Evolutionary conservation across 73 alveolate genomes (phyloP).

Genomic region (Tetrahymena borealis): DNA sequence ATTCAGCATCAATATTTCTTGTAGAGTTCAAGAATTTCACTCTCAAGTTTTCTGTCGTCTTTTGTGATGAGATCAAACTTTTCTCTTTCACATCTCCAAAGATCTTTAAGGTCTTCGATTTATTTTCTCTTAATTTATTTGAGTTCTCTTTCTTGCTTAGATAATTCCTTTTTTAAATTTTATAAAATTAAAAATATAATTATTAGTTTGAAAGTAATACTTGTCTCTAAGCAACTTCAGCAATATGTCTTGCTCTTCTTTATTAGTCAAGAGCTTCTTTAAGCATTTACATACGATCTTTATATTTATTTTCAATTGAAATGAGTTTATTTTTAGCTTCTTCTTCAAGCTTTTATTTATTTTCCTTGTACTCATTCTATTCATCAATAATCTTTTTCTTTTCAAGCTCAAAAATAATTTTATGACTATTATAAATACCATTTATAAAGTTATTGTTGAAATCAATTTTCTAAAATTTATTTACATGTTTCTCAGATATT

Average conservation of each 20-base stretch:
- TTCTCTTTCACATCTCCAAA: slow-evolving; percentile 36
- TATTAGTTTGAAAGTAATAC: background rate
- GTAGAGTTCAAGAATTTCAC: slow-evolving; percentile 25
- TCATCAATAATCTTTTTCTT: slow-evolving; percentile 41
- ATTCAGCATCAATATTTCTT: slow-evolving; percentile 34
- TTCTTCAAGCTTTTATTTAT: slow-evolving; percentile 12
- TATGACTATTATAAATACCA: background rate
- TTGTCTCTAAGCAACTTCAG: slow-evolving; percentile 23
- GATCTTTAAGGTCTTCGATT: slow-evolving; percentile 23
- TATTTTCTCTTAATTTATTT: slow-evolving; percentile 22
- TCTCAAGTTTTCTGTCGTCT: slow-evolving; percentile 41
- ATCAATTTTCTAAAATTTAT: background rate
- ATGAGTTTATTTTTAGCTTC: slow-evolving; percentile 24
- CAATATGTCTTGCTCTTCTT: slow-evolving; percentile 31
- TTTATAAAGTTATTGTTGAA: background rate
- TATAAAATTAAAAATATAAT: background rate
- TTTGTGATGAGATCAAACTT: slow-evolving; percentile 25
- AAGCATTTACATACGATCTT: slow-evolving; percentile 30
- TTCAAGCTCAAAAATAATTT: slow-evolving; percentile 36
- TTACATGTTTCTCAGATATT: slow-evolving; percentile 39
- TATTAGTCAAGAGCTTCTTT: slow-evolving; percentile 26
- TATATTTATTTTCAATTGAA: slow-evolving; percentile 36
- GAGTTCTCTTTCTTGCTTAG: slow-evolving; percentile 28
- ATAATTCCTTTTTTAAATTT: background rate
- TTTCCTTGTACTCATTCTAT: slow-evolving; percentile 24